phyloP scores from a whole-genome alignment of 148 eudicot species.

The Oxyria digyna region DNA sequence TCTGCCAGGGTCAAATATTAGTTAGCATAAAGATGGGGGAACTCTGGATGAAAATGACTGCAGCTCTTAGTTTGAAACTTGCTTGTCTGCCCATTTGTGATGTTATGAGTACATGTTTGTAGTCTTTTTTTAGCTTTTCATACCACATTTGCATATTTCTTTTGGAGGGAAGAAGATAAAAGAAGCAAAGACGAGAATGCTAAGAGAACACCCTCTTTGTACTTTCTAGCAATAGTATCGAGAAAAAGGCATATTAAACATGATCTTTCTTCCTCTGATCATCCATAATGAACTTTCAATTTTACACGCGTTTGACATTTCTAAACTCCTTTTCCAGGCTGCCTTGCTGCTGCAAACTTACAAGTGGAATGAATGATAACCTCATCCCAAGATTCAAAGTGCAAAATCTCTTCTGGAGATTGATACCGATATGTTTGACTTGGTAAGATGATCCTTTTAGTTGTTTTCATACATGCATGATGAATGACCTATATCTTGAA shows the following conservation, averaged over 20 bases:
- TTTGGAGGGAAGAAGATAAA: not conserved
- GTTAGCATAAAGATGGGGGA: not conserved
- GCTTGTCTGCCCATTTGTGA: slow-evolving; percentile 5
- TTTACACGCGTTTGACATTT: slow-evolving; percentile 1
- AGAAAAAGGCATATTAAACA: not conserved
- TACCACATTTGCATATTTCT: not conserved
- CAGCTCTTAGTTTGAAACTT: not conserved
- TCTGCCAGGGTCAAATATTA: slow-evolving; percentile 2
- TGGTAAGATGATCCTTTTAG: not conserved
- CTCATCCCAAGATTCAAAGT: not conserved
- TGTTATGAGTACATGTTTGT: not conserved
- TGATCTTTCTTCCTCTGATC: not conserved
- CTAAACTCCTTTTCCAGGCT: not conserved
- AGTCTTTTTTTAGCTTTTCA: too few relatives aligned
- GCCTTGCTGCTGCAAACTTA: not conserved
- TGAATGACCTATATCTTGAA: not conserved
- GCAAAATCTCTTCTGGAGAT: not conserved
- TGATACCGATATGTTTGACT: not conserved
- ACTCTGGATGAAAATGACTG: not conserved
- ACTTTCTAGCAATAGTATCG: not conserved
- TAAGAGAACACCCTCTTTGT: not conserved
- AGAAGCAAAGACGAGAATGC: not conserved
- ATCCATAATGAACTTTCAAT: not conserved
- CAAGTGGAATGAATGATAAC: not conserved
- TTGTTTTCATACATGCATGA: not conserved